Evolutionary conservation across 495 filamentous ascomycete species (phyloP).

Genomic region (Penicillium simplicissimum): DNA sequence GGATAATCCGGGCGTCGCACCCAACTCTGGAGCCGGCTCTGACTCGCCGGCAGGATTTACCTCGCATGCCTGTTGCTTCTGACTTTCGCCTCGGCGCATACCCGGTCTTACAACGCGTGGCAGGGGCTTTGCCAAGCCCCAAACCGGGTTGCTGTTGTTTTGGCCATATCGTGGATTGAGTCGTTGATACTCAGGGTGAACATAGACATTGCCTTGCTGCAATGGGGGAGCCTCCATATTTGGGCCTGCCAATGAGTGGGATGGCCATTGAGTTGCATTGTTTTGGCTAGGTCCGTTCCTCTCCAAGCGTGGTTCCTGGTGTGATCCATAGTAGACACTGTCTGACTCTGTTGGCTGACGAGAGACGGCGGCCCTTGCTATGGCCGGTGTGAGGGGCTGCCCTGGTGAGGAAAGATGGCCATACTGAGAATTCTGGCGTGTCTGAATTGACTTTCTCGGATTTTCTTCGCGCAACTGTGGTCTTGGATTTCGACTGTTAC

Average conservation of each 20-base stretch:
- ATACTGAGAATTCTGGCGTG: no score
- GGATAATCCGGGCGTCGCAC: conserved; percentile 9
- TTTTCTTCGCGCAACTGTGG: no score
- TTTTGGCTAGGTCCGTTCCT: conserved; percentile 7
- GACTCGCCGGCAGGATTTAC: neutral
- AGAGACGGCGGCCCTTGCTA: conserved; percentile 19
- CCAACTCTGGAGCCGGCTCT: conserved; percentile 13
- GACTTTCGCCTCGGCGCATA: conserved; percentile 19
- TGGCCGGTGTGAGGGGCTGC: neutral
- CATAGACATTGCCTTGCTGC: conserved; percentile 15
- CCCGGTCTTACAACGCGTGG: conserved; percentile 34
- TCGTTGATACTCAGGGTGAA: conserved; percentile 24
- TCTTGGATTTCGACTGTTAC: no score
- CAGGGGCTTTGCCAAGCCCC: conserved; percentile 34
- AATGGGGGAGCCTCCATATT: neutral
- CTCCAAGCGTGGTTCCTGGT: neutral
- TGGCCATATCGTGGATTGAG: conserved; percentile 28
- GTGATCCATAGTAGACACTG: conserved; percentile 11
- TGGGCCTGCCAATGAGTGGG: conserved; percentile 15
- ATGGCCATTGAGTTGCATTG: conserved; percentile 6
- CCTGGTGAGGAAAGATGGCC: neutral
- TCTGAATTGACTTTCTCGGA: no score
- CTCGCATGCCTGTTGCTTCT: conserved; percentile 9
- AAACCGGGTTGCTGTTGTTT: conserved; percentile 22
- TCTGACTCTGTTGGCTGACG: conserved; percentile 16